Percentiles rank a stretch among this genome's conserved stretches.
These are phyloP conservation scores for Smittium mucronatum DNA, from an alignment of 371 early-diverging fungal species.

Conservation along the genomic window DNA sequence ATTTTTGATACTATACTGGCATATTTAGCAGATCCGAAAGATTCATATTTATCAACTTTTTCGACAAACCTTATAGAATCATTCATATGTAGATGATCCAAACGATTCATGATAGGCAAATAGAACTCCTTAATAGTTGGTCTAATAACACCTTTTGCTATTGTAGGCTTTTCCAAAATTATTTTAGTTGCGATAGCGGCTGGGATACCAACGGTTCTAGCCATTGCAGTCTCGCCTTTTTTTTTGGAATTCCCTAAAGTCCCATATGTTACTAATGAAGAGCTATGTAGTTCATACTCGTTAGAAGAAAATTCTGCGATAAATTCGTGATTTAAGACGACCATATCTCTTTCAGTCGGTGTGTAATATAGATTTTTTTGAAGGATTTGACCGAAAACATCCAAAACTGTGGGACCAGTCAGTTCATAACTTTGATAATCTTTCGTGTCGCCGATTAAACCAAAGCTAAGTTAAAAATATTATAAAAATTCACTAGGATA, in stretches of 20 bases:
- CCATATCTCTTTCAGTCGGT: slow-evolving; percentile 86
- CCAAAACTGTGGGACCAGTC: slow-evolving; percentile 50
- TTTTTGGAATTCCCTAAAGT: slow-evolving; percentile 32
- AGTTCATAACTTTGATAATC: background rate
- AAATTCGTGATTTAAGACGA: slow-evolving; percentile 88
- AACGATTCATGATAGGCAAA: slow-evolving; percentile 55
- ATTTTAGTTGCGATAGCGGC: slow-evolving; percentile 89
- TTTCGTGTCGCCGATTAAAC: background rate
- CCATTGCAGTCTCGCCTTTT: slow-evolving; percentile 87
- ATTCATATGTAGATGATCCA: background rate
- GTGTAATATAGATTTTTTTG: slow-evolving; percentile 77
- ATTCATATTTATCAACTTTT: background rate
- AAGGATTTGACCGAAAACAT: slow-evolving; percentile 80
- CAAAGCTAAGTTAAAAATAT: background rate
- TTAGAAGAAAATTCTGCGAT: slow-evolving; percentile 66
- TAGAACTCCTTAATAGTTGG: slow-evolving; percentile 81
- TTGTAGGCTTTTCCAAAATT: slow-evolving; percentile 60
- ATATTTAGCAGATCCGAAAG: background rate
- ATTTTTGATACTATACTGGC: background rate
- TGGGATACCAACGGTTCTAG: slow-evolving; percentile 91
- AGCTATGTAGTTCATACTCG: slow-evolving; percentile 58
- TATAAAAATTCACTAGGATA: too few relatives aligned
- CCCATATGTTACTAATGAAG: slow-evolving; percentile 84
- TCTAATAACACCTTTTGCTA: slow-evolving; percentile 63
- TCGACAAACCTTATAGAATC: slow-evolving; percentile 5